A percentile compares a stretch with the other conserved stretches of the same genome.
These are phyloP conservation scores for Mycena maculata DNA, from an alignment of 768 basidiomycete genomes.

Conservation along the genomic window DNA sequence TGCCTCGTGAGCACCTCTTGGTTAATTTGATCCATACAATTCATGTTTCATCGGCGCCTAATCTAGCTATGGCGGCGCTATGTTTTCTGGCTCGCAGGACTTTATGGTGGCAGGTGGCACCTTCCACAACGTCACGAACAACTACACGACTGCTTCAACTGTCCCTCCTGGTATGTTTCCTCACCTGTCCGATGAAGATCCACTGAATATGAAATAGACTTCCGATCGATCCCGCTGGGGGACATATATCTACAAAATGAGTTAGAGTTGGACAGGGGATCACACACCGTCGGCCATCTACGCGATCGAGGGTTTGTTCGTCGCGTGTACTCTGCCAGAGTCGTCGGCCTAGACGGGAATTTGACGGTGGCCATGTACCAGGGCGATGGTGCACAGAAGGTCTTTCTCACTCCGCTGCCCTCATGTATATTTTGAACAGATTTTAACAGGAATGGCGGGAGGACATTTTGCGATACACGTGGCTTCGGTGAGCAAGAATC, in stretches of 20 bases:
- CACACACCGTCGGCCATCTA: neutral
- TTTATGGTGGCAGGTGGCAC: too few species aligned
- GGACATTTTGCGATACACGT: constrained; percentile 4
- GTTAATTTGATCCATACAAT: too few species aligned
- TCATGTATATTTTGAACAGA: constrained; percentile 1
- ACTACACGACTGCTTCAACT: too few species aligned
- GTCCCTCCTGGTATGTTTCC: too few species aligned
- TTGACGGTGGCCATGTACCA: constrained; percentile 13
- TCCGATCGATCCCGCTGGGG: constrained; percentile 5
- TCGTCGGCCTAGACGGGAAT: neutral
- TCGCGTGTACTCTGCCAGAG: constrained; percentile 8
- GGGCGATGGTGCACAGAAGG: constrained; percentile 4
- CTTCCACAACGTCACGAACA: too few species aligned
- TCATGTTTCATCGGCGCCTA: too few species aligned
- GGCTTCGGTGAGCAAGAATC: constrained; percentile 8
- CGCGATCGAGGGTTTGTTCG: neutral
- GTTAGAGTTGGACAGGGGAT: neutral
- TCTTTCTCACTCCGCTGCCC: neutral
- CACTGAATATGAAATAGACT: neutral
- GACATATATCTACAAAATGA: constrained; percentile 10
- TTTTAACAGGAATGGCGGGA: constrained; percentile 11
- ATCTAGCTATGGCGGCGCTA: too few species aligned
- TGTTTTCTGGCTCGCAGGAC: too few species aligned
- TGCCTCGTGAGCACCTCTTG: too few species aligned
- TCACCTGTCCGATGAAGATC: neutral